Evolutionary conservation across 2,329 filamentous ascomycete species (phyloP).

Genomic region (Fusarium heterosporum): DNA sequence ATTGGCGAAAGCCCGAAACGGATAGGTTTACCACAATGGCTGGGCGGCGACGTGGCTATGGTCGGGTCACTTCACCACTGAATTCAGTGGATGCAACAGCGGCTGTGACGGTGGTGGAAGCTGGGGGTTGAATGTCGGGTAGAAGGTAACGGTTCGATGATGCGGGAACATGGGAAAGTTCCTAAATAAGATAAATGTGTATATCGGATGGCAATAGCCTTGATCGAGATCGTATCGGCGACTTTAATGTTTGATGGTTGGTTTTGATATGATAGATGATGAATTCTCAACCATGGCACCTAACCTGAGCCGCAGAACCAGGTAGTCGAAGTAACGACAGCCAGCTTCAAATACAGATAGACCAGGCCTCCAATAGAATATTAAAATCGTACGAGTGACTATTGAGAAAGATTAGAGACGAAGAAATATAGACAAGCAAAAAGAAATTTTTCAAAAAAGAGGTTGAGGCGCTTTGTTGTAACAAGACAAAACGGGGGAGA

Average conservation of each 20-base stretch:
- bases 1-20: conserved; percentile 42
- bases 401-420: not conserved
- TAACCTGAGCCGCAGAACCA: not conserved
- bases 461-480: not conserved
- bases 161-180: conserved; percentile 10
- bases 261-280: not conserved
- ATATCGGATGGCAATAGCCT: not conserved
- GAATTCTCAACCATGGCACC: conserved; percentile 4
- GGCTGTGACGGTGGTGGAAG: not conserved
- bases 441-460: not conserved
- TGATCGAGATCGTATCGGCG: not conserved
- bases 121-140: conserved; percentile 10
- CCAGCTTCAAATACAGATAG: not conserved
- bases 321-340: not conserved
- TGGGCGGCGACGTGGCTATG: conserved; percentile 19
- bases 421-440: not conserved
- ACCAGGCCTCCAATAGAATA: not conserved
- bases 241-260: conserved; percentile 8
- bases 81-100: conserved; percentile 21
- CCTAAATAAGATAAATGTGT: not conserved
- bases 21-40: conserved; percentile 12
- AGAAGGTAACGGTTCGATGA: conserved; percentile 10
- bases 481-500: conserved; percentile 5
- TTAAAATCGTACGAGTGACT: not conserved
- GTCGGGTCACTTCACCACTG: conserved; percentile 9